Evolutionary conservation across 495 filamentous ascomycete genomes (phyloP), one percentile per base, ranked within the genome.

Genomic region (Daldinia vernicosa): DNA sequence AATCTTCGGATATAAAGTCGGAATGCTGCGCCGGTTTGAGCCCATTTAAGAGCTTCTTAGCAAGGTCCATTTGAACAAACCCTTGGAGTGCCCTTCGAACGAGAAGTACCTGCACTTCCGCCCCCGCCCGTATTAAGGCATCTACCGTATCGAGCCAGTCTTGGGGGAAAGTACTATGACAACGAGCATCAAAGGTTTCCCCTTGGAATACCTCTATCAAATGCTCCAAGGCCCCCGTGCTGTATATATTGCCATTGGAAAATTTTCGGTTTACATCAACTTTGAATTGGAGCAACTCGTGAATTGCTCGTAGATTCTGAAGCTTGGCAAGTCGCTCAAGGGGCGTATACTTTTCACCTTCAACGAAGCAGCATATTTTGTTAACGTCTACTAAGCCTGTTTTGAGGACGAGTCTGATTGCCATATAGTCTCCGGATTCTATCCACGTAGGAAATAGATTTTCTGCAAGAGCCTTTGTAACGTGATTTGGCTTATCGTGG

Each of bases 361-460:
- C 19, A 12, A 32, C 22, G n/a, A 67, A 60, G 27, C 32, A 71
- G n/a, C 30, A 15, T 54, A 37, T 67, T 14, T 60, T 33, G 11
- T 67, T 55, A 2, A 56, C 63, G 9, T 64, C 54, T 4, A 71
- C 30, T 17, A 71, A 26, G 22, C 47, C 33, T 0, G 58, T 67
- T 47, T 53, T 0, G 7, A 71, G 59, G 33, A 67, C 17, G 33
- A 53, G 45, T 12, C 47, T 60, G 15, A 43, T 53, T 40, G 50
- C 33, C 26, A 14, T 22, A 4, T 60, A 43, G 39, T 67, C 63
- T 4, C 51, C 45, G 1, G 63, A 52, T 53, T 71, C 63, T 17
- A 71, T 55, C 14, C 63, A 52, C 6, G 63, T 43, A 8, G 59
- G 63, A 50, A 71, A 71, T 32, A 71, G 19, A n/a, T 63, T 71